These are phyloP conservation scores for Thermomyces lanuginosus DNA, from an alignment of 2,329 filamentous ascomycete genomes.

Conservation along the genomic window DNA sequence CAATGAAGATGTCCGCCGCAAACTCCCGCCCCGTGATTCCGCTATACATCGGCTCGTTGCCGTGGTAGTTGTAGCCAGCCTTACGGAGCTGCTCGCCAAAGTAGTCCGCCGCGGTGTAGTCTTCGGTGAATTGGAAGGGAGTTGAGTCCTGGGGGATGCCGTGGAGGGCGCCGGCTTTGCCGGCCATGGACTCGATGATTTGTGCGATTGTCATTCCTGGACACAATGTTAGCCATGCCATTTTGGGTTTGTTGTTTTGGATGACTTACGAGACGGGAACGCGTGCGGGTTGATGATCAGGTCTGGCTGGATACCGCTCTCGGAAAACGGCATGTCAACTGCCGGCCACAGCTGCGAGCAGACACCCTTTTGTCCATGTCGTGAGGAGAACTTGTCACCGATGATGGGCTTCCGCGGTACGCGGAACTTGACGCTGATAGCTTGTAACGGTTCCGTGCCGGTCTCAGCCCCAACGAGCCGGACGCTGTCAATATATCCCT, in stretches of 20 bases:
- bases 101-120: constrained; percentile 80
- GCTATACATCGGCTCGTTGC: constrained; percentile 97
- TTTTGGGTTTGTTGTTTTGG: too few relatives aligned
- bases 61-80: constrained; percentile 94
- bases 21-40: constrained; percentile 93
- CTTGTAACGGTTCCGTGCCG: constrained; percentile 68
- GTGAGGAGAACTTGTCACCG: constrained; percentile 97
- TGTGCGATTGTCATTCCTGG: constrained; percentile 95
- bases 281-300: constrained; percentile 99
- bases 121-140: constrained; percentile 85
- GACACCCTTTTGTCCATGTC: constrained; percentile 97
- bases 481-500: constrained; percentile 81
- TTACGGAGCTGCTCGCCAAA: constrained; percentile 92
- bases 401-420: constrained; percentile 82
- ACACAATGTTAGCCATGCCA: too few relatives aligned
- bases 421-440: constrained; percentile 81
- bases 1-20: constrained; percentile 86
- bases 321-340: constrained; percentile 89
- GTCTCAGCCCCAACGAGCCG: constrained; percentile 74
- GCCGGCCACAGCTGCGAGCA: constrained; percentile 90
- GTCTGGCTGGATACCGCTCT: constrained; percentile 91
- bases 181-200: constrained; percentile 94
- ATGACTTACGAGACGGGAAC: constrained; percentile 64
- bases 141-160: constrained; percentile 93
- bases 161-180: constrained; percentile 85